Conservation (phyloP, 441 rosid genomes). For the Viola pubescens region DNA sequence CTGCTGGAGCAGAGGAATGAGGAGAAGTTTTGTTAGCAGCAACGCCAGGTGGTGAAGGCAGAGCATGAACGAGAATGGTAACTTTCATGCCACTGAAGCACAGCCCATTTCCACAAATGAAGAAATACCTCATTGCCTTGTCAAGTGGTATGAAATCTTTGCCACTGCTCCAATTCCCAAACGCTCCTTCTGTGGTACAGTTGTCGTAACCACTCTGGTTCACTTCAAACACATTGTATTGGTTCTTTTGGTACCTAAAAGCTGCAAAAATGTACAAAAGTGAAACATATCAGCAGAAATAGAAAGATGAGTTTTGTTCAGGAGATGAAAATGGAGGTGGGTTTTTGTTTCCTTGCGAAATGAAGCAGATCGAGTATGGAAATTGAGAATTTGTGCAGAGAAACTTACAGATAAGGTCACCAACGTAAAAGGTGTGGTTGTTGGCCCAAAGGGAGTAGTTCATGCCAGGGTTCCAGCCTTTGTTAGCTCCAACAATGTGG, state of each 20-base stretch:
- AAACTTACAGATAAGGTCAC: conserved; percentile 51
- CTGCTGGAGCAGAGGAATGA: conserved; percentile 20
- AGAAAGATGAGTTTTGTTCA: conserved; percentile 7
- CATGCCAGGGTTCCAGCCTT: conserved; percentile 69
- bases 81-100: conserved; percentile 72
- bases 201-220: conserved; percentile 71
- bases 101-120: conserved; percentile 69
- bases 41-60: conserved; percentile 35
- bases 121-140: conserved; percentile 54
- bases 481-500: conserved; percentile 82
- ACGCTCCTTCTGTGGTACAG: conserved; percentile 65
- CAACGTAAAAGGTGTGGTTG: conserved; percentile 61
- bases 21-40: conserved; percentile 19
- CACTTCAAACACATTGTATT: conserved; percentile 71
- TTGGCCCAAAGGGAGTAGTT: conserved; percentile 72
- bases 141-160: conserved; percentile 56
- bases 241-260: conserved; percentile 63
- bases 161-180: conserved; percentile 65
- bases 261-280: conserved; percentile 29
- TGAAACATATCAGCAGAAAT: background rate
- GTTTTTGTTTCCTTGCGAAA: background rate
- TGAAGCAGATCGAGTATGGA: background rate
- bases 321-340: too few species aligned
- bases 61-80: conserved; percentile 45
- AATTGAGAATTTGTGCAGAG: background rate